Evolutionary conservation across 306 rosid species (phyloP).

Genomic region (Cicer judaicum): DNA sequence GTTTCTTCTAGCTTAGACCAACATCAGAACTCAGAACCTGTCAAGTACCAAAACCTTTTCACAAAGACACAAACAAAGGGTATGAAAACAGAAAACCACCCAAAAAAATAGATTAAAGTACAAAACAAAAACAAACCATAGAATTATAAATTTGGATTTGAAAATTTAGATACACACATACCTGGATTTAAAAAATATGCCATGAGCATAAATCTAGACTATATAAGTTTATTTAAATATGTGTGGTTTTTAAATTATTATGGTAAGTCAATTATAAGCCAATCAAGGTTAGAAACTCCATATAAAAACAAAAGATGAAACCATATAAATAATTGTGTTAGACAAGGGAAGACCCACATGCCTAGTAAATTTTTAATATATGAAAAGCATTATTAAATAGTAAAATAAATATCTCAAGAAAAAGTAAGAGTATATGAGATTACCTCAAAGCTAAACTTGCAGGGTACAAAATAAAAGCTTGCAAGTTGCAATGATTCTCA

Average conservation of each 20-base stretch:
- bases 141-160: slow-evolving; percentile 34
- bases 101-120: slow-evolving; percentile 25
- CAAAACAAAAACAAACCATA: slow-evolving; percentile 33
- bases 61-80: slow-evolving; percentile 43
- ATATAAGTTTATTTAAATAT: slow-evolving; percentile 4
- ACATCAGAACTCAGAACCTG: slow-evolving; percentile 48
- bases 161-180: slow-evolving; percentile 46
- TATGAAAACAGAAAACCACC: slow-evolving; percentile 27
- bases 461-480: slow-evolving; percentile 30
- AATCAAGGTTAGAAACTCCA: slow-evolving; percentile 38
- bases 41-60: slow-evolving; percentile 43
- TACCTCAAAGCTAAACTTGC: slow-evolving; percentile 50
- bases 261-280: slow-evolving; percentile 30
- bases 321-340: slow-evolving; percentile 39
- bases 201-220: slow-evolving; percentile 38
- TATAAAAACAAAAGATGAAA: slow-evolving; percentile 42
- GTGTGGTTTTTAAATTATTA: slow-evolving; percentile 12
- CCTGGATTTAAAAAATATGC: slow-evolving; percentile 38
- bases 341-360: slow-evolving; percentile 56
- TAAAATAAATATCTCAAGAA: slow-evolving; percentile 2
- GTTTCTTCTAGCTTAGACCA: slow-evolving; percentile 40
- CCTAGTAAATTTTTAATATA: slow-evolving; percentile 12
- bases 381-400: slow-evolving; percentile 7
- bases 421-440: slow-evolving; percentile 46
- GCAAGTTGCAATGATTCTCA: slow-evolving; percentile 27